phyloP scores from a whole-genome alignment of 495 filamentous ascomycete genomes.

The Hypomontagnella submonticulosa region DNA sequence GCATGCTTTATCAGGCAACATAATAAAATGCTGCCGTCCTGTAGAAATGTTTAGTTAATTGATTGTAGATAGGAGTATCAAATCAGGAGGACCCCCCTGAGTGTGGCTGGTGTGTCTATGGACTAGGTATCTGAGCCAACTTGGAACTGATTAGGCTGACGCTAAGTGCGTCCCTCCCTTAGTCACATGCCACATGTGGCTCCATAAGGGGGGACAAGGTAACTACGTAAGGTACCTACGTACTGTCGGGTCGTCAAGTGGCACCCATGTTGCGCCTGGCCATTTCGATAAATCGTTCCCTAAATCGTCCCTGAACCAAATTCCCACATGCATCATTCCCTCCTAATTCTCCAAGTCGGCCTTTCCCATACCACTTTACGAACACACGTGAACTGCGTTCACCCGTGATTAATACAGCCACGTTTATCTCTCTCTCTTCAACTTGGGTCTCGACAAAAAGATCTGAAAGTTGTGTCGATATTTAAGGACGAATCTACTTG shows the following conservation, averaged over 20 bases:
- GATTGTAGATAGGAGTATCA: background rate
- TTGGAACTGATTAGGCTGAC: conserved; percentile 18
- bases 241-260: conserved; percentile 31
- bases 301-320: conserved; percentile 36
- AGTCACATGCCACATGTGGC: conserved; percentile 40
- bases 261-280: conserved; percentile 41
- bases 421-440: background rate
- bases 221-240: conserved; percentile 31
- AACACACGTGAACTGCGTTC: conserved; percentile 37
- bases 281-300: conserved; percentile 27
- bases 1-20: conserved; percentile 35
- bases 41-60: background rate
- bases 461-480: conserved; percentile 11
- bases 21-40: conserved; percentile 19
- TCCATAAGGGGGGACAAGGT: conserved; percentile 24
- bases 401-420: conserved; percentile 30
- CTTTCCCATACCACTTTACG: conserved; percentile 21
- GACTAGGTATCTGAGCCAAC: conserved; percentile 8
- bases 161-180: conserved; percentile 10
- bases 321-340: conserved; percentile 7
- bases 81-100: background rate
- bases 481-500: conserved; percentile 11
- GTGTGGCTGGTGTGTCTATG: conserved; percentile 14
- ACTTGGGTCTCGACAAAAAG: conserved; percentile 5
- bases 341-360: conserved; percentile 14